A percentile compares a stretch with the other conserved stretches of the same genome.
phyloP scores from a whole-genome alignment of 2,329 filamentous ascomycete genomes.

The Exophiala oligosperma region DNA sequence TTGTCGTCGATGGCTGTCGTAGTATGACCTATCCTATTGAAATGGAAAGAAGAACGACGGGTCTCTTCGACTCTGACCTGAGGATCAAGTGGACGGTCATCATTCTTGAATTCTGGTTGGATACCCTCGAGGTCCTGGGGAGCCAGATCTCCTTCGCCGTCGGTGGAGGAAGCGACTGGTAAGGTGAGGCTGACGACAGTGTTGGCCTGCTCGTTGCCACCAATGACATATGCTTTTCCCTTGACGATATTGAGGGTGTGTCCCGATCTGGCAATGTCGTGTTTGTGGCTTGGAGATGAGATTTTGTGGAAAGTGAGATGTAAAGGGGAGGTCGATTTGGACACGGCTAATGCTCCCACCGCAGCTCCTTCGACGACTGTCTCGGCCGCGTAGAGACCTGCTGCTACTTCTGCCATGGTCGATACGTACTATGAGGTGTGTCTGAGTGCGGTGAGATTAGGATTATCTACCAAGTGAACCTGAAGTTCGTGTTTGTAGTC shows the following conservation, averaged over 20 bases:
- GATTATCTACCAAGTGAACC: neutral
- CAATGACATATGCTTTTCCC: conserved; percentile 19
- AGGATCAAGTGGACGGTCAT: conserved; percentile 5
- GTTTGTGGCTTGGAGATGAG: neutral
- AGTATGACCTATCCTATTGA: conserved; percentile 7
- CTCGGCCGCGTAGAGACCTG: conserved; percentile 24
- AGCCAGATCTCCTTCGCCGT: neutral
- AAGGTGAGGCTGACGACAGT: conserved; percentile 10
- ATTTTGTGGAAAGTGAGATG: conserved; percentile 17
- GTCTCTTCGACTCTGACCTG: neutral
- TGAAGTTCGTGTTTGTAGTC: neutral
- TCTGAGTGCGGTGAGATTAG: neutral
- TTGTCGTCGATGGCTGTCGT: conserved; percentile 10
- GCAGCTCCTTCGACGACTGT: conserved; percentile 19
- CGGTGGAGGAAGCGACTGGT: conserved; percentile 8
- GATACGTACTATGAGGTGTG: neutral
- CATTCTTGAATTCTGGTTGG: conserved; percentile 1
- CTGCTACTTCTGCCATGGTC: conserved; percentile 20
- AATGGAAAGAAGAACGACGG: neutral
- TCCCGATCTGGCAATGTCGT: neutral
- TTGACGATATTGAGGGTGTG: conserved; percentile 18
- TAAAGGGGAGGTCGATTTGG: conserved; percentile 15
- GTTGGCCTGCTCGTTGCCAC: conserved; percentile 9
- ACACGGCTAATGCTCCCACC: conserved; percentile 15
- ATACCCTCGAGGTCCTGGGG: conserved; percentile 14